Base-by-base conservation (phyloP, 306 rosid species). In the Begonia fuchsioides region DNA sequence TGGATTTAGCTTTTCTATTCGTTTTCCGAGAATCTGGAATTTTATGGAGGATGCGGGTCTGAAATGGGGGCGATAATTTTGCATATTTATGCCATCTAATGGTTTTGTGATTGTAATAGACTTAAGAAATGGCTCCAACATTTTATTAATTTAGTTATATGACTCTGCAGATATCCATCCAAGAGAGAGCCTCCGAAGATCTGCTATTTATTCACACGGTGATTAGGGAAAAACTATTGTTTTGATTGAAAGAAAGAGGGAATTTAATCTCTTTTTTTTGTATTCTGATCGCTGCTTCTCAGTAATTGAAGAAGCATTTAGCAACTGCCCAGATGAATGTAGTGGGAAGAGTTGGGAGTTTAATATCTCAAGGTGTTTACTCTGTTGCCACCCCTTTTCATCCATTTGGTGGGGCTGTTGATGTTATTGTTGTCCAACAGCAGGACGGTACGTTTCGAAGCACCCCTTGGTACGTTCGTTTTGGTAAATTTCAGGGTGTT, bases 401-500 rank as follows among this genome's bases (percentile, higher is more conserved):
- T 51, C 97, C 97, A 5, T 90, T 90, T 58, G 97, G 97, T 17
- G 97, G 97, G 63, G 97, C 97, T 51, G 82, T 90, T 62, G 97
- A 90, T 71, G 92, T 79, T 59, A 84, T 90, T 71, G 97, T 79
- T 54, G 97, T 90, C 72, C 88, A 72, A 69, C 97, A 90, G 68
- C 94, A 63, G 61, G 97, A 90, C 69, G 97, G 85, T 39, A 74
- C 94, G 5, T 90, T 84, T 60, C 72, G 92, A 16, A 84, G 92
- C 57, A 90, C 90, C 0, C 97, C 97, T 18, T 90, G 97, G 97
- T 82, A 90, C 17, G 93, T 90, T 49, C 65, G 93, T 43, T 90
- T 90, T 52, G 97, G 97, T 68, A 90, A 90, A 56, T 90, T 90
- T 69, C 97, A 90, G 70, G 97, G 97, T 49, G 97, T 90, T 67